Percentiles rank a stretch among this genome's conserved stretches.
These are phyloP conservation scores for Mychonastes homosphaera DNA, from an alignment of 139 green algal species.

Conservation along the genomic window DNA sequence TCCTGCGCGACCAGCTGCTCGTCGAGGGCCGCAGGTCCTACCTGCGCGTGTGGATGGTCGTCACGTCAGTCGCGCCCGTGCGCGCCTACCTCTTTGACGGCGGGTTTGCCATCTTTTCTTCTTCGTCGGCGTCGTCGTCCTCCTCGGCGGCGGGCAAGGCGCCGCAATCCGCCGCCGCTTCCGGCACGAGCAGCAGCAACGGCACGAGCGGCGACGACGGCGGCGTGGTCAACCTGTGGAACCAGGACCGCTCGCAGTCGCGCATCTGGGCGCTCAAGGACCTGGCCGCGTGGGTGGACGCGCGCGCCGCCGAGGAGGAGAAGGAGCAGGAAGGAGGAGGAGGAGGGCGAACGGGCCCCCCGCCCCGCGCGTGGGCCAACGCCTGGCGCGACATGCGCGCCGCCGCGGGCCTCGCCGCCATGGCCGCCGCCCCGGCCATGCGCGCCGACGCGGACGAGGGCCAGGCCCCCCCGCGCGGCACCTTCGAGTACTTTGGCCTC, in stretches of 20 bases:
- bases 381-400: slow-evolving; percentile 16
- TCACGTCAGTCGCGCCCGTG: slow-evolving; percentile 32
- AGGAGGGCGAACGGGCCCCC: too few species aligned
- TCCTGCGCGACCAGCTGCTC: slow-evolving; percentile 6
- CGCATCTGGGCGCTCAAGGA: slow-evolving; percentile 42
- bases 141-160: slow-evolving; percentile 3
- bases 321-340: slow-evolving; percentile 4
- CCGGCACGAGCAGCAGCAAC: slow-evolving; percentile 2
- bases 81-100: slow-evolving; percentile 46
- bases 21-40: slow-evolving; percentile 31
- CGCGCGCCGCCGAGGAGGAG: background rate
- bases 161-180: background rate
- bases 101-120: slow-evolving; percentile 43
- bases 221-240: slow-evolving; percentile 58
- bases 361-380: slow-evolving; percentile 10
- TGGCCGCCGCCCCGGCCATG: slow-evolving; percentile 13
- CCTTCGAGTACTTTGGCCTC: slow-evolving; percentile 37
- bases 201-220: slow-evolving; percentile 5
- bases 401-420: slow-evolving; percentile 5
- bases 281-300: slow-evolving; percentile 29
- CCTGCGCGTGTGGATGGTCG: slow-evolving; percentile 52
- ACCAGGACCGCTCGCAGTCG: slow-evolving; percentile 32
- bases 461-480: background rate
- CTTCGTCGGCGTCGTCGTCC: slow-evolving; percentile 3
- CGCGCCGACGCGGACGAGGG: slow-evolving; percentile 2